These are phyloP conservation scores for Aspergillus indologenus DNA, from an alignment of 495 filamentous ascomycete species.

Conservation along the genomic window DNA sequence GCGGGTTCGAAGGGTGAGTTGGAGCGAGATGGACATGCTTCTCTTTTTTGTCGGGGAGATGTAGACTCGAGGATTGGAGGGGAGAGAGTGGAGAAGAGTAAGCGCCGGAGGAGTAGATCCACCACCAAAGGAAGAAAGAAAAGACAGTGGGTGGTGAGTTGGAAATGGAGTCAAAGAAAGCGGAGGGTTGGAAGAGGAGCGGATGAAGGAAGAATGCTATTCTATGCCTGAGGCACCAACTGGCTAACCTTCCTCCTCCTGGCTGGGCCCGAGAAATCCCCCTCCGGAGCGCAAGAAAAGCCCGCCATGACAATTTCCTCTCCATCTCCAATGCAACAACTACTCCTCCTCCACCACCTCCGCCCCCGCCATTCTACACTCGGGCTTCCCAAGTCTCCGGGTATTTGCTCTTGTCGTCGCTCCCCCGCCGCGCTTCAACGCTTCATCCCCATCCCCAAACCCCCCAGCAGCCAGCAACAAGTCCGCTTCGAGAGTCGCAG, in stretches of 20 bases:
- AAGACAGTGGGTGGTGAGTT: not conserved
- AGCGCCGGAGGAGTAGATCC: no score
- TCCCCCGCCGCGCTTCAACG: no score
- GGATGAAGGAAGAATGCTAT: not conserved
- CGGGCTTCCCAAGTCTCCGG: no score
- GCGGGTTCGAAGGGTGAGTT: not conserved
- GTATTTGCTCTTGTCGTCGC: no score
- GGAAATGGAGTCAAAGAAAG: not conserved
- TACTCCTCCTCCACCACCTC: not conserved
- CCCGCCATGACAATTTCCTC: no score
- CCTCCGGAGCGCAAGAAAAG: no score
- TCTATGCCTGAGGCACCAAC: not conserved
- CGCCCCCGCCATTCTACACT: not conserved
- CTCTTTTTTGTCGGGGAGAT: not conserved
- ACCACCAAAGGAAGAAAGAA: not conserved
- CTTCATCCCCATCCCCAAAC: no score
- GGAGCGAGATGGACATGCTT: not conserved
- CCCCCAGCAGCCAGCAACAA: not conserved
- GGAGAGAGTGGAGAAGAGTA: not conserved
- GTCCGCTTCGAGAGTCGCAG: not conserved
- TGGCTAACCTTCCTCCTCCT: no score
- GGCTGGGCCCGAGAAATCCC: no score
- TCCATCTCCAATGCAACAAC: not conserved
- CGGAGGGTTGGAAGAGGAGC: not conserved
- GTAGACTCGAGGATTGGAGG: not conserved